Evolutionary conservation across 306 rosid species (phyloP).

Genomic region (Castanea sativa): DNA sequence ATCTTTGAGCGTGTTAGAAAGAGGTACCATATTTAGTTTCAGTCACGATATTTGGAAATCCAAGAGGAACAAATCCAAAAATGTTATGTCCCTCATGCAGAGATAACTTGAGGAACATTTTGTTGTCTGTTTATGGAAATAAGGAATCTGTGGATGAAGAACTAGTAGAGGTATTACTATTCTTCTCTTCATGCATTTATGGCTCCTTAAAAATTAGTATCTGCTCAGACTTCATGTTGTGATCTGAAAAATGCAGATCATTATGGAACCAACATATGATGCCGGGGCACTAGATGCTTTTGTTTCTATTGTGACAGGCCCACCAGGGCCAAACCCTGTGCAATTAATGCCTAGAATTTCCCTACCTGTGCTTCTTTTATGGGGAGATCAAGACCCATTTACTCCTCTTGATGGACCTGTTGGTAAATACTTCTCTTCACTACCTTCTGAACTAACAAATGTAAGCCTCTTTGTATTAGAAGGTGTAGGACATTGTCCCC

Average conservation of each 20-base stretch:
- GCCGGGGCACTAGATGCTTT: constrained; percentile 85
- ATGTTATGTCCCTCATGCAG: constrained; percentile 41
- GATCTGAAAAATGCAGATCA: constrained; percentile 50
- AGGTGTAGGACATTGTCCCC: constrained; percentile 97
- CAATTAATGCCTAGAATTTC: constrained; percentile 66
- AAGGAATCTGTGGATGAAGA: constrained; percentile 86
- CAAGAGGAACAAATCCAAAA: constrained; percentile 1
- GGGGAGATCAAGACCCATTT: constrained; percentile 91
- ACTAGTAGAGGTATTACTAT: constrained; percentile 62
- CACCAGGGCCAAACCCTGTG: constrained; percentile 87
- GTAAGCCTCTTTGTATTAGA: constrained; percentile 56
- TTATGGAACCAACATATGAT: constrained; percentile 69
- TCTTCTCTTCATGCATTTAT: background rate
- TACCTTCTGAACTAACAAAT: constrained; percentile 52
- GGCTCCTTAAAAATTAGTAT: background rate
- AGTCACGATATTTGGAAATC: background rate
- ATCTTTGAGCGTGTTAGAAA: constrained; percentile 78
- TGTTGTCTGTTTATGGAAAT: constrained; percentile 71
- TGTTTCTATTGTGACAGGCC: constrained; percentile 79
- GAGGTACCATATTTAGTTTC: constrained; percentile 42
- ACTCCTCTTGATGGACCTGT: constrained; percentile 98
- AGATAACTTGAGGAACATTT: constrained; percentile 63
- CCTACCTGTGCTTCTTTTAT: constrained; percentile 67
- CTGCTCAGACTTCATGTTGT: constrained; percentile 7
- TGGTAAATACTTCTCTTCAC: constrained; percentile 67